Conservation (phyloP, 441 rosid genomes). For the Gossypium schwendimanii region DNA sequence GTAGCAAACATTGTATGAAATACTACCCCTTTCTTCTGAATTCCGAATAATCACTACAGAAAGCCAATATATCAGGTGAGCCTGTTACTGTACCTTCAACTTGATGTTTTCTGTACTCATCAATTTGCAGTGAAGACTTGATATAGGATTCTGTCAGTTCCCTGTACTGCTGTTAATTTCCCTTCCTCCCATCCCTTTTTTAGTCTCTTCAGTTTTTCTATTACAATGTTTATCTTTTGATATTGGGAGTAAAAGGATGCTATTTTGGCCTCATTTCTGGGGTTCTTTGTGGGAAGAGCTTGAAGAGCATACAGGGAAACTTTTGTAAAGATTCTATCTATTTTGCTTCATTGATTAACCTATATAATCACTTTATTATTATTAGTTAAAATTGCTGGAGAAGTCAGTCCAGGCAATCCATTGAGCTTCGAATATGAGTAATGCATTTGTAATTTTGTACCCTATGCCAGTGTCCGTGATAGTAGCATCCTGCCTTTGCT, state of each 20-base stretch:
- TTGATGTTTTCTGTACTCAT: not conserved
- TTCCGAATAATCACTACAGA: conserved; percentile 23
- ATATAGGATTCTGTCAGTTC: not conserved
- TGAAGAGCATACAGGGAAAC: not conserved
- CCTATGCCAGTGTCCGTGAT: not conserved
- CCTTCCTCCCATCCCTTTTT: not conserved
- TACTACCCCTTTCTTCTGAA: not conserved
- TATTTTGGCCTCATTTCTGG: not conserved
- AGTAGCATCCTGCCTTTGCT: not conserved
- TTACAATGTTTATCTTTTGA: conserved; percentile 9
- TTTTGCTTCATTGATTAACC: not conserved
- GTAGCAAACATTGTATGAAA: conserved; percentile 11
- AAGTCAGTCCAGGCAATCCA: not conserved
- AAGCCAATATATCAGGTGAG: conserved; percentile 11
- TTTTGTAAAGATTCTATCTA: not conserved
- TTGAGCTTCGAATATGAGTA: not conserved
- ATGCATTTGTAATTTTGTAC: not conserved
- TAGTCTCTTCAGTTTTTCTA: not conserved
- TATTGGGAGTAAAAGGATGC: conserved; percentile 12
- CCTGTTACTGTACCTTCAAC: not conserved
- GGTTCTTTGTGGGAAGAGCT: not conserved
- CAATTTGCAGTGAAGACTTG: not conserved
- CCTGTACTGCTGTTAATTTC: not conserved
- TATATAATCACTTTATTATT: not conserved
- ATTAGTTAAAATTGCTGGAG: not conserved